These are phyloP conservation scores for Gastrolobium bilobum DNA, from an alignment of 306 rosid species.

Conservation along the genomic window DNA sequence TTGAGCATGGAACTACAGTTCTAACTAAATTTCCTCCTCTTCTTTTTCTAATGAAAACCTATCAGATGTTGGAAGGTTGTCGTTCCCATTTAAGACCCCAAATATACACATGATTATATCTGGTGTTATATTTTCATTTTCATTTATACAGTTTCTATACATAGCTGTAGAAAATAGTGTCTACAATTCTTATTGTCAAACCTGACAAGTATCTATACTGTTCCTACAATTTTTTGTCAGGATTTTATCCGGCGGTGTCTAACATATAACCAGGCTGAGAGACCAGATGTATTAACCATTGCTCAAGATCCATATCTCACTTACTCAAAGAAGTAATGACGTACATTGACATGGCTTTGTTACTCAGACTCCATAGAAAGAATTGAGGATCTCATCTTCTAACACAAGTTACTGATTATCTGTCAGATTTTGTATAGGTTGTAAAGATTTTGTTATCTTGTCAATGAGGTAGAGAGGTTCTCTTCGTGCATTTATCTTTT, in stretches of 20 bases:
- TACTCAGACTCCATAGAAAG: constrained; percentile 32
- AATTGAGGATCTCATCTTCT: constrained; percentile 47
- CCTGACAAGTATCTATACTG: constrained; percentile 25
- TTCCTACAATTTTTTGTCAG: constrained; percentile 53
- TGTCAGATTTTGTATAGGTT: constrained; percentile 62
- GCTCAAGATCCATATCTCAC: constrained; percentile 95
- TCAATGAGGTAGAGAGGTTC: constrained; percentile 41
- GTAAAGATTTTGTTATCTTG: constrained; percentile 59
- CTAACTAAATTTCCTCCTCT: constrained; percentile 6
- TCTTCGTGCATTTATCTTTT: constrained; percentile 40
- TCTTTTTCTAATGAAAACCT: background rate
- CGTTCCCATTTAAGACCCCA: background rate
- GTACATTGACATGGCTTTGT: constrained; percentile 42
- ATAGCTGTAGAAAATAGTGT: constrained; percentile 15
- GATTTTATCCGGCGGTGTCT: constrained; percentile 91
- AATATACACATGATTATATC: background rate
- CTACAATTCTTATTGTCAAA: constrained; percentile 21
- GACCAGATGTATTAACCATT: constrained; percentile 89
- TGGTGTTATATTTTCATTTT: no score
- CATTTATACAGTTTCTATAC: constrained; percentile 3
- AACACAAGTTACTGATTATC: constrained; percentile 45
- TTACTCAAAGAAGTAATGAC: constrained; percentile 72
- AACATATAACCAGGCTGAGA: constrained; percentile 90
- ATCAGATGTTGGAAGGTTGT: background rate
- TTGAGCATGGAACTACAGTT: constrained; percentile 7